phyloP scores from a whole-genome alignment of 2,329 filamentous ascomycete genomes.

The Alternaria ventricosa region DNA sequence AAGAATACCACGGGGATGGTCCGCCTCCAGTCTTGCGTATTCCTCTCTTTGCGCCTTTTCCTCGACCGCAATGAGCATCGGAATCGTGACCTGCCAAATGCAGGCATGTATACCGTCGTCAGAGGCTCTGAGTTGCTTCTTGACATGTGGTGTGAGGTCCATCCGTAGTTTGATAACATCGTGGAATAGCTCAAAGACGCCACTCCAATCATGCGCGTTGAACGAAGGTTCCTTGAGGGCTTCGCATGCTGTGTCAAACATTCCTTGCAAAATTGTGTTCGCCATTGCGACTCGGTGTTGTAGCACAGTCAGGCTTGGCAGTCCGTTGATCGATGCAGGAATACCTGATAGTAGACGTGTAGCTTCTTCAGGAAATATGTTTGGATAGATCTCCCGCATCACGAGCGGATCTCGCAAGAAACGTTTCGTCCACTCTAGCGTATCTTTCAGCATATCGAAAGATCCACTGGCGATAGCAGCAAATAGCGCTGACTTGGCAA shows the following conservation, averaged over 20 bases:
- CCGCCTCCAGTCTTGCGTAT: slow-evolving; percentile 15
- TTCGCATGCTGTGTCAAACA: slow-evolving; percentile 40
- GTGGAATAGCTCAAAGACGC: slow-evolving; percentile 29
- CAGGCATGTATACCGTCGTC: slow-evolving; percentile 22
- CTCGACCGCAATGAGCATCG: slow-evolving; percentile 29
- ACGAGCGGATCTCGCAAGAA: slow-evolving; percentile 46
- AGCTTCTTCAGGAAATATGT: neutral
- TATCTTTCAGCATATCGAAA: slow-evolving; percentile 36
- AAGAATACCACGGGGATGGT: slow-evolving; percentile 19
- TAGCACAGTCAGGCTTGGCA: slow-evolving; percentile 7
- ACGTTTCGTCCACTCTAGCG: slow-evolving; percentile 45
- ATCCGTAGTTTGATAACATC: slow-evolving; percentile 22
- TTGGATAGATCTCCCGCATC: neutral
- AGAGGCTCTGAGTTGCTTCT: slow-evolving; percentile 10
- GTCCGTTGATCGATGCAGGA: neutral
- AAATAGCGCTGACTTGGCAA: slow-evolving; percentile 34
- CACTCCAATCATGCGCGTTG: slow-evolving; percentile 28
- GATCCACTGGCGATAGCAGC: slow-evolving; percentile 45
- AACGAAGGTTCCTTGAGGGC: slow-evolving; percentile 46
- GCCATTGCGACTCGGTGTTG: slow-evolving; percentile 26
- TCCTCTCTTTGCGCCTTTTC: slow-evolving; percentile 23
- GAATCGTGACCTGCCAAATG: slow-evolving; percentile 32
- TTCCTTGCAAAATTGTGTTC: slow-evolving; percentile 34
- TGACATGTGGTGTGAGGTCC: slow-evolving; percentile 9
- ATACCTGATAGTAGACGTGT: slow-evolving; percentile 7